Percentiles rank a stretch among this genome's conserved stretches.
phyloP scores from a whole-genome alignment of 129 eudicot genomes.

The Helichrysum umbraculigerum region DNA sequence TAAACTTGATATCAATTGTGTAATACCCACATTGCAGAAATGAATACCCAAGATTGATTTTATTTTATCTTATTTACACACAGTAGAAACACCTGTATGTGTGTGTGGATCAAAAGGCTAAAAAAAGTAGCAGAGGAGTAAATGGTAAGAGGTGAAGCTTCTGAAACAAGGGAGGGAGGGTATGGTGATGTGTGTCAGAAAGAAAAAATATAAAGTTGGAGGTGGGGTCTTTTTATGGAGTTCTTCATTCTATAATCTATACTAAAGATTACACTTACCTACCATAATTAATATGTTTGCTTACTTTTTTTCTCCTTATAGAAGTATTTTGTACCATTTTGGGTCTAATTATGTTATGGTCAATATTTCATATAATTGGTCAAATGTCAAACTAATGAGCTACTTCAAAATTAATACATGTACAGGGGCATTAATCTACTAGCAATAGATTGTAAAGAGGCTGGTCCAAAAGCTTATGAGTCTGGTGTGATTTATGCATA shows the following conservation, averaged over 20 bases:
- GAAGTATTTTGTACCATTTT: neutral
- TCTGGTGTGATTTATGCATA: neutral
- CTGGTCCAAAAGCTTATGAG: too few species aligned
- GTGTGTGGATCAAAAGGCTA: neutral
- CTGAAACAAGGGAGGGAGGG: constrained; percentile 31
- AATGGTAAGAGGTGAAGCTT: constrained; percentile 38
- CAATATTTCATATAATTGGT: neutral
- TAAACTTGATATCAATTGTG: neutral
- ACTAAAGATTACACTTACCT: constrained; percentile 23
- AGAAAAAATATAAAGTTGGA: neutral
- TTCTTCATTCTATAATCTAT: neutral
- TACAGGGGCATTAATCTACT: neutral
- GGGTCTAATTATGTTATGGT: neutral
- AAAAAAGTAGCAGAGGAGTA: neutral
- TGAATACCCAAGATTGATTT: neutral
- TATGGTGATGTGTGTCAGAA: constrained; percentile 38
- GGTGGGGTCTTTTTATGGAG: constrained; percentile 1
- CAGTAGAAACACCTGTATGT: neutral
- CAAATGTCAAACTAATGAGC: too few species aligned
- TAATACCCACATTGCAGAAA: constrained; percentile 30
- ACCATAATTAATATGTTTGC: constrained; percentile 24
- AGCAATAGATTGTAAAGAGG: neutral
- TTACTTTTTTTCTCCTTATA: neutral
- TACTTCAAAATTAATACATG: too few species aligned
- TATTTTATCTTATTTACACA: neutral